These are phyloP conservation scores for Salvia splendens DNA, from an alignment of 257 asterid species.

Conservation along the genomic window DNA sequence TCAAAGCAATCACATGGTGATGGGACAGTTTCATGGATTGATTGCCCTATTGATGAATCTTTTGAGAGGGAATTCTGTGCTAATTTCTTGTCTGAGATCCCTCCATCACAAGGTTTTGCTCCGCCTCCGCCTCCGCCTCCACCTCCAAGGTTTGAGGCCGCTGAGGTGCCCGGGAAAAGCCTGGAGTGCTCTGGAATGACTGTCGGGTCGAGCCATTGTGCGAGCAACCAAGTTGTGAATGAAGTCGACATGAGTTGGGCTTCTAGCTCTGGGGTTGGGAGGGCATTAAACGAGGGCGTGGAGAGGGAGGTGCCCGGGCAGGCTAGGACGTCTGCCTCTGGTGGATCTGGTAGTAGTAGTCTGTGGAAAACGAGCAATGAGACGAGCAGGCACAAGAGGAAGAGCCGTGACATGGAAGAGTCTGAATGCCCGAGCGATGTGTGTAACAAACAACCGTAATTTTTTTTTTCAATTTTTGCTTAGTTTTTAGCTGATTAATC, in stretches of 20 bases:
- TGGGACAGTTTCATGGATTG: slow-evolving; percentile 56
- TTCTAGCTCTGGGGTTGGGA: slow-evolving; percentile 40
- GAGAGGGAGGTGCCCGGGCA: slow-evolving; percentile 48
- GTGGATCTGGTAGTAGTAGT: slow-evolving; percentile 55
- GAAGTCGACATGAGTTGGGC: slow-evolving; percentile 43
- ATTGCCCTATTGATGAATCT: slow-evolving; percentile 61
- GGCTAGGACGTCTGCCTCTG: slow-evolving; percentile 57
- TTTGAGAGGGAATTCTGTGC: slow-evolving; percentile 67
- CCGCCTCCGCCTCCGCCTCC: slow-evolving; percentile 41
- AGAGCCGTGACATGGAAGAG: slow-evolving; percentile 58
- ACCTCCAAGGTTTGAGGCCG: slow-evolving; percentile 35
- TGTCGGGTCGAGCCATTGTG: slow-evolving; percentile 72
- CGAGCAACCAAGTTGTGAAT: slow-evolving; percentile 54
- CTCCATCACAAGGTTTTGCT: slow-evolving; percentile 29
- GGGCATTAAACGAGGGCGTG: slow-evolving; percentile 38
- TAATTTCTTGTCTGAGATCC: slow-evolving; percentile 50
- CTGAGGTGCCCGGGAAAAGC: slow-evolving; percentile 19
- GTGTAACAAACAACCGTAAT: slow-evolving; percentile 27
- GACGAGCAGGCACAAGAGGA: slow-evolving; percentile 54
- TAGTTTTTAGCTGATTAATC: neutral
- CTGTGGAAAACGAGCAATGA: slow-evolving; percentile 43
- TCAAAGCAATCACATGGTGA: slow-evolving; percentile 54
- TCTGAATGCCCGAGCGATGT: slow-evolving; percentile 77
- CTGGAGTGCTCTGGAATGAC: slow-evolving; percentile 54
- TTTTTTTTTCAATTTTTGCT: neutral